A percentile compares a stretch with the other conserved stretches of the same genome.
Conservation (phyloP, 306 rosid species). For the Begonia peltatifolia region DNA sequence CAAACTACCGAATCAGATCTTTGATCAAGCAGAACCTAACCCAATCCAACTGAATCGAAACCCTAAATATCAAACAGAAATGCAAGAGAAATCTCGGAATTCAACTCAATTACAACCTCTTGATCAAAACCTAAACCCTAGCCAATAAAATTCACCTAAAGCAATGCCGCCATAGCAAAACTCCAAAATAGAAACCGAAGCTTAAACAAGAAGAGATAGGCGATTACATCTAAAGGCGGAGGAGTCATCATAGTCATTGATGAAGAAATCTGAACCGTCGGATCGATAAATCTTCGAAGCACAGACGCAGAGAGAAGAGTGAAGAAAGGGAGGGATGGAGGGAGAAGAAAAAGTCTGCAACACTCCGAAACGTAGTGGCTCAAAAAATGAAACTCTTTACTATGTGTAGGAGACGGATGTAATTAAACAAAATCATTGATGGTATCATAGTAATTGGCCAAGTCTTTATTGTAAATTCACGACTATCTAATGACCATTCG, state of each 20-base stretch:
- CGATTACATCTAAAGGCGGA: conserved; percentile 34
- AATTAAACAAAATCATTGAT: too few relatives aligned
- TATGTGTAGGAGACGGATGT: too few relatives aligned
- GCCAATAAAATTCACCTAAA: conserved; percentile 15
- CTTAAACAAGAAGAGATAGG: conserved; percentile 3
- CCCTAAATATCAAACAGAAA: conserved; percentile 22
- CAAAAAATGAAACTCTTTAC: too few relatives aligned
- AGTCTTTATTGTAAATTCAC: too few relatives aligned
- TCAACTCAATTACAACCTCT: conserved; percentile 9
- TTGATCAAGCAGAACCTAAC: conserved; percentile 22
- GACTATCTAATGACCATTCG: too few relatives aligned
- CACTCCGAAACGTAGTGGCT: not conserved
- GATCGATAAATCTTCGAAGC: conserved; percentile 36
- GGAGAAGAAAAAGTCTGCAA: conserved; percentile 5
- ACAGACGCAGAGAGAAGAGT: conserved; percentile 9
- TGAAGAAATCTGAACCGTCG: conserved; percentile 11
- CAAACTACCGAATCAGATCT: conserved; percentile 20
- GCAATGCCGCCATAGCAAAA: conserved; percentile 4
- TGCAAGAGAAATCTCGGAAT: conserved; percentile 9
- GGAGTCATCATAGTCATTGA: conserved; percentile 49
- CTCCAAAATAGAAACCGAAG: not conserved
- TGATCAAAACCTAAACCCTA: conserved; percentile 10
- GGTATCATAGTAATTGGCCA: too few relatives aligned
- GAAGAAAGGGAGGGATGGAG: not conserved
- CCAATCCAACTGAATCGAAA: conserved; percentile 24